phyloP scores from a whole-genome alignment of 2,329 filamentous ascomycete genomes.

The Pseudogymnoascus sp. region DNA sequence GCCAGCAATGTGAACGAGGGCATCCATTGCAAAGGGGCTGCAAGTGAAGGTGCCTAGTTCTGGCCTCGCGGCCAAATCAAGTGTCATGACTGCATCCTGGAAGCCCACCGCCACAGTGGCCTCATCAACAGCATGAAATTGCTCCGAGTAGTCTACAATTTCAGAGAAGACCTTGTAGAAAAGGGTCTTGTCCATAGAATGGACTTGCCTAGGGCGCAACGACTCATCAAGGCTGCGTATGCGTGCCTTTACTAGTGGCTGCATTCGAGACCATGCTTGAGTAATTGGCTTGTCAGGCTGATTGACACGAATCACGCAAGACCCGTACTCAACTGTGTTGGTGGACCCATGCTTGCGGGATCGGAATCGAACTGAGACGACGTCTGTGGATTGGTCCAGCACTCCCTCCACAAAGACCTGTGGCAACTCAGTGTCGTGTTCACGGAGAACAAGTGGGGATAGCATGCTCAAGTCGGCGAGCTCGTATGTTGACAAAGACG shows the following conservation, averaged over 20 bases:
- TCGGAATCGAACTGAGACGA: neutral
- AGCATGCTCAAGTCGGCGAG: neutral
- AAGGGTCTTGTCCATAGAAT: constrained; percentile 2
- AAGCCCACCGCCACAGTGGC: constrained; percentile 17
- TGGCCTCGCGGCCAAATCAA: neutral
- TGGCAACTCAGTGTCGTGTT: neutral
- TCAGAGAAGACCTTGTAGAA: constrained; percentile 26
- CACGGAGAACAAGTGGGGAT: neutral
- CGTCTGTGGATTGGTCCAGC: neutral
- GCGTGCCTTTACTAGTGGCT: neutral
- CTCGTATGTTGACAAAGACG: constrained; percentile 2
- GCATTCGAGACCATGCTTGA: neutral
- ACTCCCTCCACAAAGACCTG: neutral
- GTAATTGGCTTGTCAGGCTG: neutral
- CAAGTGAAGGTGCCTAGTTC: constrained; percentile 42
- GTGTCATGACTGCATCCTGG: neutral
- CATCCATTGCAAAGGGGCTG: constrained; percentile 51
- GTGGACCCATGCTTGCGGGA: neutral
- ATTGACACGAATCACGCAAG: neutral
- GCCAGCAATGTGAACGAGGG: constrained; percentile 47
- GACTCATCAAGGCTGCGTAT: neutral
- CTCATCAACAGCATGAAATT: constrained; percentile 26
- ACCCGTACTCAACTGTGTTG: neutral
- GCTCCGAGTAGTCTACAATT: constrained; percentile 24
- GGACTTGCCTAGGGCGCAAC: neutral